phyloP scores from a whole-genome alignment of 768 basidiomycete species.

The Pisolithus microcarpus region DNA sequence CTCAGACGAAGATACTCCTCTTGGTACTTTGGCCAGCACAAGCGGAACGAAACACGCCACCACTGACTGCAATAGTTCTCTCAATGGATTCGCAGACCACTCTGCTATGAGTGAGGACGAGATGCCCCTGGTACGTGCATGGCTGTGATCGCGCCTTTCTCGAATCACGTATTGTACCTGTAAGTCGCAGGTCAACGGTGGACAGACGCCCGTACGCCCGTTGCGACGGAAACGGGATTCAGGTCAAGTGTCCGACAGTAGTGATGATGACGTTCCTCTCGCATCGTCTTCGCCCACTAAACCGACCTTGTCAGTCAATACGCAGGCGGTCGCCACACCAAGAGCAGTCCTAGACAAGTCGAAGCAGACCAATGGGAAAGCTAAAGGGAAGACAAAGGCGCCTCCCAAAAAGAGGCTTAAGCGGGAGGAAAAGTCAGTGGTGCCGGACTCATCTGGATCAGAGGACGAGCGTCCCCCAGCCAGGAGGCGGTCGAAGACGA shows the following conservation, averaged over 20 bases:
- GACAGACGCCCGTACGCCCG: slow-evolving; percentile 31
- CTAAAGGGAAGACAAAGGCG: slow-evolving; percentile 39
- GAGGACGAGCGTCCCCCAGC: slow-evolving; percentile 29
- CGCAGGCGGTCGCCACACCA: slow-evolving; percentile 37
- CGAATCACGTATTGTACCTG: slow-evolving; percentile 15
- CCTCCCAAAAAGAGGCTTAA: slow-evolving; percentile 63
- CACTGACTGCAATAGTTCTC: slow-evolving; percentile 39
- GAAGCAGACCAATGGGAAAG: slow-evolving; percentile 35
- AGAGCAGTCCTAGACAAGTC: slow-evolving; percentile 26
- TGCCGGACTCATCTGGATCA: slow-evolving; percentile 19
- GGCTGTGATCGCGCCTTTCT: neutral
- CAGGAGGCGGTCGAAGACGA: slow-evolving; percentile 23
- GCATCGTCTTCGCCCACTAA: slow-evolving; percentile 71
- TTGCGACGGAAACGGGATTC: slow-evolving; percentile 47
- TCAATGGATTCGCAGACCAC: slow-evolving; percentile 32
- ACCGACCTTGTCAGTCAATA: slow-evolving; percentile 30
- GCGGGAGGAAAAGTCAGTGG: slow-evolving; percentile 36
- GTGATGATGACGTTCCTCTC: slow-evolving; percentile 66
- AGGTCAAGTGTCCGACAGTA: slow-evolving; percentile 49
- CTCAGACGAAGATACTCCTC: slow-evolving; percentile 55
- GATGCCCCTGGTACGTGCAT: slow-evolving; percentile 55
- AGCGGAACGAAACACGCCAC: slow-evolving; percentile 37
- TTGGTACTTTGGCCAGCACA: slow-evolving; percentile 33
- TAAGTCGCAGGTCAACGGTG: slow-evolving; percentile 50
- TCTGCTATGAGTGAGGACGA: slow-evolving; percentile 64